Evolutionary conservation across 73 alveolate species (phyloP), one percentile per base, ranked within the genome.

Genomic region (Symbiodinium natans): DNA sequence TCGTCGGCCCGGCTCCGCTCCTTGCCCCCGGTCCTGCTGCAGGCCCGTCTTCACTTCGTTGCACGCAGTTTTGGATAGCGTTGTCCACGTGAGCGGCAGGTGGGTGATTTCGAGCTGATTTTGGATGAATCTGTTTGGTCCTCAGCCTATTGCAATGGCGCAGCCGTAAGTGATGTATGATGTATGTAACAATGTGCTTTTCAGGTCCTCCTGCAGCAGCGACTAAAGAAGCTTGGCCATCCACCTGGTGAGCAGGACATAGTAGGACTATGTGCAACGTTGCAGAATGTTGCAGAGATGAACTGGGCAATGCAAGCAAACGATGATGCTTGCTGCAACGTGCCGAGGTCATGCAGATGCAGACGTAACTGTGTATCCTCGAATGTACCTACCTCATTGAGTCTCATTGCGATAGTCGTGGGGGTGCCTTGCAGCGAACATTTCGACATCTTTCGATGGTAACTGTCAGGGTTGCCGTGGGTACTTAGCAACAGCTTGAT

Each of bases 181-280:
- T 3, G 40, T 63, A 63, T 25, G 40, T 63, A 1, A 63, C 59
- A n/a, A n/a, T n/a, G n/a, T 52, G 34, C 83, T 23, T 71, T 5
- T 29, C n/a, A 89, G 95, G 95, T 89, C 86, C 95, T 89, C 27
- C 95, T 89, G 25, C 95, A 89, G n/a, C 74, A 68, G 75, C 95
- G 95, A 6, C 73, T 89, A 15, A 71, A 43, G 46, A 89, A 89
- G 86, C 86, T 89, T 36, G 95, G 95, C 71, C 31, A 75, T 52
- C n/a, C 74, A 42, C 75, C 25, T 31, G 21, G 36, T 63, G 82
- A 8, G 10, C 36, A 63, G 33, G 4, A 8, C n/a, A 8, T 9
- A 46, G 21, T 46, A 46, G 59, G 6, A 46, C 59, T 13, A 46
- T 46, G 59, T 13, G n/a, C n/a, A n/a, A n/a, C n/a, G n/a, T n/a